phyloP scores from a whole-genome alignment of 495 filamentous ascomycete species.

The Lichenothelia convexa region DNA sequence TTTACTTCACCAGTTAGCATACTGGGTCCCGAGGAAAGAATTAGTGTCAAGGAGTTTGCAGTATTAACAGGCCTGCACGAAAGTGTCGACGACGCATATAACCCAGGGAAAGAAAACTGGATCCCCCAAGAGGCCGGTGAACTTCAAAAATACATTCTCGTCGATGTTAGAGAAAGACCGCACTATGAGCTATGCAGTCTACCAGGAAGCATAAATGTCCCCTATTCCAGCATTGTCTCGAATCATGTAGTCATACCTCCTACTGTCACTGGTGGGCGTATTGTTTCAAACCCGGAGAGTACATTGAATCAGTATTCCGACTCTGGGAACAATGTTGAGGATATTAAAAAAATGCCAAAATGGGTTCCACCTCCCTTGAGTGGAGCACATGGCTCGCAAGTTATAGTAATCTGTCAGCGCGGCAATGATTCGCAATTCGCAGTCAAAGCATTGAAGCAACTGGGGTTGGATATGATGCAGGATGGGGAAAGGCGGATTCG shows the following conservation, averaged over 20 bases:
- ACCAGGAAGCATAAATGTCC: slow-evolving; percentile 56
- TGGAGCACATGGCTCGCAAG: slow-evolving; percentile 17
- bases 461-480: slow-evolving; percentile 31
- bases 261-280: too few relatives aligned
- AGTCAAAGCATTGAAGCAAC: slow-evolving; percentile 48
- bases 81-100: not conserved
- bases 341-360: slow-evolving; percentile 6
- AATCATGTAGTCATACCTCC: too few relatives aligned
- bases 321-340: too few relatives aligned
- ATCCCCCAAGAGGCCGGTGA: slow-evolving; percentile 4
- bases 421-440: slow-evolving; percentile 83
- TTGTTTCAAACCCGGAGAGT: too few relatives aligned
- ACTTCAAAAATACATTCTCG: slow-evolving; percentile 30
- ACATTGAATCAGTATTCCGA: too few relatives aligned
- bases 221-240: slow-evolving; percentile 36
- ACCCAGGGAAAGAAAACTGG: not conserved
- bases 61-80: too few relatives aligned
- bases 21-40: slow-evolving; percentile 39
- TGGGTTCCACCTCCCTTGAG: slow-evolving; percentile 8
- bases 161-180: slow-evolving; percentile 70
- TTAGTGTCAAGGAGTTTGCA: slow-evolving; percentile 36
- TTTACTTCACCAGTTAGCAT: slow-evolving; percentile 27
- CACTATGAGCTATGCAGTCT: slow-evolving; percentile 72
- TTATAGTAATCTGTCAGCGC: slow-evolving; percentile 68
- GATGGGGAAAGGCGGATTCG: slow-evolving; percentile 41